Base-by-base conservation (phyloP, 805 yeast genomes). In the Saccharomycopsis sp. region DNA sequence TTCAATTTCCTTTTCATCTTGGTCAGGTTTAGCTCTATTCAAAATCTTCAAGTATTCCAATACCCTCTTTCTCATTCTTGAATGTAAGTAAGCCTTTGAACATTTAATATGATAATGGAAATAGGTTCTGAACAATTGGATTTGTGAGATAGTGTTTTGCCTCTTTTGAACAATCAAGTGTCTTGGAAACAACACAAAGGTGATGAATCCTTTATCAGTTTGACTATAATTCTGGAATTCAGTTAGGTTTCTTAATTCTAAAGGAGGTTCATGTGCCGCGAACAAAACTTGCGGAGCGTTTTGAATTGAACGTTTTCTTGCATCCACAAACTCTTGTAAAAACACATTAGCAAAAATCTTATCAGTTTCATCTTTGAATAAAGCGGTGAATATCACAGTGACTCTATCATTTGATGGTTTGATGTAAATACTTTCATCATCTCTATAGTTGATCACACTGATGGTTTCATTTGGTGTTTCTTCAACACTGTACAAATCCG, bases 51-150 rank as follows among this genome's bases (percentile, higher is more conserved):
- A 76, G 70, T 89, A 93, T 57, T 94, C 93, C 55, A 84, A 81
- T 20, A 93, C 97, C 58, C 98, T 77, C 66, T 72, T 86, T 65
- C 99, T 79, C 99, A 93, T 93, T 72, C 99, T 81, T 41, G 96
- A 87, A 65, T 93, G 99, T 81, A 93, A 80, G 67, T 85, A 93
- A 28, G 98, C 97, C 72, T 93, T 93, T 50, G 96, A 88, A 64
- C 97, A 90, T 68, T 93, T 93, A 70, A 93, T 93, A 62, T 93
- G 99, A 66, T 90, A 93, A 64, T 93, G 99, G 82, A 93, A 93
- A 67, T 90, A 93, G 59, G 89, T 94, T 66, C 99, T 76, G 68
- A 93, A 93, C 47, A 86, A 71, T 59, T 87, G 88, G 58, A 93
- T 84, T 63, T 89, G 97, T 29, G 94, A 81, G 52, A 93, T 85